These are phyloP conservation scores for Lactifluus rugatus DNA, from an alignment of 768 basidiomycete species.

Conservation along the genomic window DNA sequence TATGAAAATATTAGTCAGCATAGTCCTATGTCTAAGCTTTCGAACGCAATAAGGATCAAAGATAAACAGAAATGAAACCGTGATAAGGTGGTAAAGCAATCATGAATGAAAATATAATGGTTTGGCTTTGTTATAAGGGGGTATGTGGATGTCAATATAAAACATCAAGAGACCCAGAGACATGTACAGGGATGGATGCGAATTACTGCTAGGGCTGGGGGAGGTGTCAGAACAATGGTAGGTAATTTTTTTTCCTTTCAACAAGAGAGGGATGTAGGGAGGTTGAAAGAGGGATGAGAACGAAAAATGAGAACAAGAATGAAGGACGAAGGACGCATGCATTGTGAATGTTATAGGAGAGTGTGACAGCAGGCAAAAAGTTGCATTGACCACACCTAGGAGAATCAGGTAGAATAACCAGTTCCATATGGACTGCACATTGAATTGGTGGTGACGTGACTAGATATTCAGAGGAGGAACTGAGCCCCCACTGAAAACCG, in stretches of 20 bases:
- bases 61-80: constrained; percentile 4
- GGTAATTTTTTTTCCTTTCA: background rate
- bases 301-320: background rate
- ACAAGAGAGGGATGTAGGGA: background rate
- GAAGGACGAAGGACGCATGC: background rate
- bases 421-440: background rate
- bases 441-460: background rate
- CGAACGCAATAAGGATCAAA: constrained; percentile 8
- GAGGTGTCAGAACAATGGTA: background rate
- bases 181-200: background rate
- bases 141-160: background rate
- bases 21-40: no score
- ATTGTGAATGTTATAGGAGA: background rate
- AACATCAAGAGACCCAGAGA: constrained; percentile 2
- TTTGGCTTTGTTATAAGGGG: background rate
- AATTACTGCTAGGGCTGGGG: background rate
- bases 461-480: constrained; percentile 20
- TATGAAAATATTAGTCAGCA: no score
- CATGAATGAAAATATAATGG: constrained; percentile 7
- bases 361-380: background rate
- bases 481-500: constrained; percentile 20
- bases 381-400: background rate
- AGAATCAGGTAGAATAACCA: background rate
- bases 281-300: background rate
- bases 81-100: constrained; percentile 1